Percentiles rank a stretch among this genome's conserved stretches.
Conservation (phyloP, 2,329 filamentous ascomycete species). For the Talaromyces sp. region DNA sequence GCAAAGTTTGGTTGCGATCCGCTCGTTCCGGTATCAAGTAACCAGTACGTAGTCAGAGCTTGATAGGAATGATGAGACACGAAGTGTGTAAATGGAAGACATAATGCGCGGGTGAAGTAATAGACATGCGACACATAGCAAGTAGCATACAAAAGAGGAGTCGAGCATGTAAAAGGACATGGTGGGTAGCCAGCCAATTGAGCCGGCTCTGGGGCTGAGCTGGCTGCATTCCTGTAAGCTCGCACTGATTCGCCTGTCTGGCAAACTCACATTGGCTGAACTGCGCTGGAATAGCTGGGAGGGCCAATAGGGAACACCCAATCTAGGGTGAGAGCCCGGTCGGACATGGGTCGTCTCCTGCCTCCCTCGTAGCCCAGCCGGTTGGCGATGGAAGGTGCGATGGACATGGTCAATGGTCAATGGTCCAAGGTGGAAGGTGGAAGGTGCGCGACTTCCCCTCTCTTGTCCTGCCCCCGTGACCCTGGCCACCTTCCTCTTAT, state of each 20-base stretch:
- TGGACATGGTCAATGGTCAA: neutral
- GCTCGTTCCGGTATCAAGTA: neutral
- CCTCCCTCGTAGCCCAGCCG: neutral
- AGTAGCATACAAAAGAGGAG: neutral
- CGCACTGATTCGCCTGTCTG: neutral
- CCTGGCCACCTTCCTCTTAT: slow-evolving; percentile 23
- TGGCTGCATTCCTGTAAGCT: neutral
- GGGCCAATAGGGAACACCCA: neutral
- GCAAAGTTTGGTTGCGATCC: neutral
- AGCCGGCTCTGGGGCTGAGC: neutral
- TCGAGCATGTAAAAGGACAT: neutral
- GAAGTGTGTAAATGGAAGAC: neutral
- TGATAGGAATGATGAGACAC: neutral
- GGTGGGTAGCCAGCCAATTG: slow-evolving; percentile 8
- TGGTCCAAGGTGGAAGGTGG: neutral
- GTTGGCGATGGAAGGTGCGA: slow-evolving; percentile 2
- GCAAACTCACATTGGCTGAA: neutral
- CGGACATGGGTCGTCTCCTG: slow-evolving; percentile 1
- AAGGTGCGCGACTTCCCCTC: neutral
- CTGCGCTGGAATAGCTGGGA: neutral
- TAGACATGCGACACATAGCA: too few relatives aligned
- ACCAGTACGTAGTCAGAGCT: neutral
- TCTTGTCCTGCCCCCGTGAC: slow-evolving; percentile 10
- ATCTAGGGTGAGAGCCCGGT: neutral
- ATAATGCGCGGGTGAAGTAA: neutral